phyloP scores from a whole-genome alignment of 2,329 filamentous ascomycete genomes.

The Epichloe elymi region DNA sequence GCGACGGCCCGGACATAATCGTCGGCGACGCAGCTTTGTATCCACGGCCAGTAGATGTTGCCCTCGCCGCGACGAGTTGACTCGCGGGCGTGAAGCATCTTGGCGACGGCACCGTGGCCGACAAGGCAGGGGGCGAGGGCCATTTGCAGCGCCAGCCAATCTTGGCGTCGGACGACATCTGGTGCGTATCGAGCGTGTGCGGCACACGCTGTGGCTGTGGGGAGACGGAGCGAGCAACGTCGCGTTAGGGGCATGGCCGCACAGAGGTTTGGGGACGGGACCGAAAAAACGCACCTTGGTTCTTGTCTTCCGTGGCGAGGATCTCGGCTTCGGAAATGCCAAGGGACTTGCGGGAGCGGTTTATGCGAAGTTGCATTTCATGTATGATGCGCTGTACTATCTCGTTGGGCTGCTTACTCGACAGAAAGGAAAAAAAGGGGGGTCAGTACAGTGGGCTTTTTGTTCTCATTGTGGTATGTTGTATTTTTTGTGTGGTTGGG shows the following conservation, averaged over 20 bases:
- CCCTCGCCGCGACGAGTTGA: slow-evolving; percentile 42
- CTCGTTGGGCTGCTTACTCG: slow-evolving; percentile 20
- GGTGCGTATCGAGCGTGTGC: slow-evolving; percentile 79
- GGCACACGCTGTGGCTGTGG: slow-evolving; percentile 44
- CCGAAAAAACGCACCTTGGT: slow-evolving; percentile 40
- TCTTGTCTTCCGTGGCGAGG: slow-evolving; percentile 58
- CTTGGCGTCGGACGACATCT: slow-evolving; percentile 75
- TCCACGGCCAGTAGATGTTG: slow-evolving; percentile 82
- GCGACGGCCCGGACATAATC: slow-evolving; percentile 65
- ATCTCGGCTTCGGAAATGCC: slow-evolving; percentile 65
- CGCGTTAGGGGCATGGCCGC: too few species aligned
- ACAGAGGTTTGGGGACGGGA: not conserved
- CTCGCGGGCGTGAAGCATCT: slow-evolving; percentile 50
- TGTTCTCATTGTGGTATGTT: not conserved
- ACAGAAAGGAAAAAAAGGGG: not conserved
- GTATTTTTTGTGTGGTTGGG: not conserved
- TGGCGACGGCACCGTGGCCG: slow-evolving; percentile 74
- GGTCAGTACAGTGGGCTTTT: not conserved
- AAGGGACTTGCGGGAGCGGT: slow-evolving; percentile 77
- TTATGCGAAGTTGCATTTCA: slow-evolving; percentile 70
- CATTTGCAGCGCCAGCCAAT: slow-evolving; percentile 78
- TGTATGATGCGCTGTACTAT: slow-evolving; percentile 66
- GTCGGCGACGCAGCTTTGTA: slow-evolving; percentile 73
- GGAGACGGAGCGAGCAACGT: not conserved
- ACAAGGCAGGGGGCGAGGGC: slow-evolving; percentile 76